phyloP scores from a whole-genome alignment of 2,329 filamentous ascomycete species.

The Geosmithia putterillii region DNA sequence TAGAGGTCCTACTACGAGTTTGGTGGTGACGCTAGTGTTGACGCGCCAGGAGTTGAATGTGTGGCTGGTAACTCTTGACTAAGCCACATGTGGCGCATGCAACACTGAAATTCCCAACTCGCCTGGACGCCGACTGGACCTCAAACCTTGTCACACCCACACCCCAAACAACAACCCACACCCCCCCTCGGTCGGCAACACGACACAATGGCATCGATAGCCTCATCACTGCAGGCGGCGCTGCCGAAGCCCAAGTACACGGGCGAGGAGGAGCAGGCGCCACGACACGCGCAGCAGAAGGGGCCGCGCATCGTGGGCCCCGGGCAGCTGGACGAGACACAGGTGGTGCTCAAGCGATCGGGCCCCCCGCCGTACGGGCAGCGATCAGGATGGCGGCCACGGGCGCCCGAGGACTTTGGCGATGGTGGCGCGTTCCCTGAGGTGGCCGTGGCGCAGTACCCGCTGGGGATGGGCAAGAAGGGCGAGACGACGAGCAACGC shows the following conservation, averaged over 20 bases:
- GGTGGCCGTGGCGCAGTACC: conserved; percentile 87
- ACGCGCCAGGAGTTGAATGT: background rate
- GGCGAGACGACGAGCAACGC: conserved; percentile 65
- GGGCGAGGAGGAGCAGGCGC: conserved; percentile 75
- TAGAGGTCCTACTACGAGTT: too few relatives aligned
- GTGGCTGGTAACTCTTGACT: background rate
- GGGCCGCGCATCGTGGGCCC: conserved; percentile 74
- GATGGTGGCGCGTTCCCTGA: conserved; percentile 96
- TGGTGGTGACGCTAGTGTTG: too few relatives aligned
- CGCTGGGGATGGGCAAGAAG: conserved; percentile 87
- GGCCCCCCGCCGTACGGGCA: conserved; percentile 84
- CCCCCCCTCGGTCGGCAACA: conserved; percentile 2
- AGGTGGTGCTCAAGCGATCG: conserved; percentile 70
- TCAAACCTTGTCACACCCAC: conserved; percentile 5
- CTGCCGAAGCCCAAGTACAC: conserved; percentile 86
- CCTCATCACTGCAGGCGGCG: conserved; percentile 61
- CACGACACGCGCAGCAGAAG: conserved; percentile 57
- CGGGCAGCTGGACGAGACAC: conserved; percentile 70
- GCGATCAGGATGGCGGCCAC: conserved; percentile 81
- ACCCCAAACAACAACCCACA: conserved; percentile 6
- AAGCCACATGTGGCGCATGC: conserved; percentile 3
- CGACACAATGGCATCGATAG: conserved; percentile 49
- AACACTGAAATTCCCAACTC: conserved; percentile 1
- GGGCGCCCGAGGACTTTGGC: conserved; percentile 80
- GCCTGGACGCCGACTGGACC: conserved; percentile 3